Conservation (phyloP, 176 grass and related monocot genomes). For the Chloris gayana region DNA sequence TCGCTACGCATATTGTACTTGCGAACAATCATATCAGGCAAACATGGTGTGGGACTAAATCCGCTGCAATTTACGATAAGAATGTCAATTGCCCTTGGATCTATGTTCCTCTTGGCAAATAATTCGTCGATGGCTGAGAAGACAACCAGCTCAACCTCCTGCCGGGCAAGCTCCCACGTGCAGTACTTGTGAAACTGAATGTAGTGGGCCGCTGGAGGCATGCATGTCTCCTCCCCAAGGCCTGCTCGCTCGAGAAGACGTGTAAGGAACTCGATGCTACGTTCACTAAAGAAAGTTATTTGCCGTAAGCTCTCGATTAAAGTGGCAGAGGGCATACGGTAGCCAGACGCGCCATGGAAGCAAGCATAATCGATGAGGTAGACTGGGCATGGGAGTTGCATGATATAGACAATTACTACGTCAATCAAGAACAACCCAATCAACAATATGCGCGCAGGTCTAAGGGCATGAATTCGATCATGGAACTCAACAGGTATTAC, state of each 20-base stretch:
- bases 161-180: not conserved
- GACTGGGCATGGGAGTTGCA: not conserved
- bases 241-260: slow-evolving; percentile 37
- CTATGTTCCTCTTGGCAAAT: slow-evolving; percentile 16
- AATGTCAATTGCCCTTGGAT: slow-evolving; percentile 32
- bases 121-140: slow-evolving; percentile 45
- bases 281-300: not conserved
- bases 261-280: slow-evolving; percentile 12
- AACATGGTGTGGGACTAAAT: slow-evolving; percentile 33
- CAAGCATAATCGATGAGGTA: slow-evolving; percentile 50
- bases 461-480: not conserved
- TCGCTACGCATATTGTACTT: slow-evolving; percentile 41
- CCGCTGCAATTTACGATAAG: slow-evolving; percentile 45
- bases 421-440: not conserved
- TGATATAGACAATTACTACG: not conserved
- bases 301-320: slow-evolving; percentile 28
- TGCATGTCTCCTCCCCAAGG: slow-evolving; percentile 12
- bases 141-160: slow-evolving; percentile 31
- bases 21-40: slow-evolving; percentile 40
- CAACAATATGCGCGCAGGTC: not conserved
- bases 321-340: slow-evolving; percentile 6
- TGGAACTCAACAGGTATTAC: not conserved
- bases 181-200: not conserved
- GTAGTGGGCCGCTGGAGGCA: not conserved
- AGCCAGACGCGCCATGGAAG: slow-evolving; percentile 1